Conservation (phyloP, 2,329 filamentous ascomycete species). For the Aspergillus sp. region DNA sequence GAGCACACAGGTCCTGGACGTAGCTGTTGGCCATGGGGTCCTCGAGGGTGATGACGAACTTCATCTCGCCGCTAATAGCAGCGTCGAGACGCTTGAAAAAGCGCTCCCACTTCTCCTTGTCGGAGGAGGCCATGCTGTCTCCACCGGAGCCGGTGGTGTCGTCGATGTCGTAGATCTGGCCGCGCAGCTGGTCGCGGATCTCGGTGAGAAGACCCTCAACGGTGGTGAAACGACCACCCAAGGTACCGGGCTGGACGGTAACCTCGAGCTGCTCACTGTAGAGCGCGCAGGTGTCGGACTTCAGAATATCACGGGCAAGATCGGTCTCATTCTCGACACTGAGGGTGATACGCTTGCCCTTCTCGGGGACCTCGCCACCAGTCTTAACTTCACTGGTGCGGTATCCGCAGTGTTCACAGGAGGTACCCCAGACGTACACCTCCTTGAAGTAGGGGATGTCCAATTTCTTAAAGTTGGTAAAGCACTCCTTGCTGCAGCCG, state of each 20-base stretch:
- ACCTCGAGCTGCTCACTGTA: constrained; percentile 85
- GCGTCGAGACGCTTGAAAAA: constrained; percentile 78
- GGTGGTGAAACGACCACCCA: constrained; percentile 95
- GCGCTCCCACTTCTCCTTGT: constrained; percentile 71
- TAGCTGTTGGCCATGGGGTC: constrained; percentile 93
- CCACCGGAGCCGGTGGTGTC: constrained; percentile 62
- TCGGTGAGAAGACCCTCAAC: constrained; percentile 92
- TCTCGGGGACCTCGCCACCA: constrained; percentile 83
- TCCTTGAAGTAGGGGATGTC: constrained; percentile 98
- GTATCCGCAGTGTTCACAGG: constrained; percentile 90
- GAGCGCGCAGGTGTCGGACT: constrained; percentile 88
- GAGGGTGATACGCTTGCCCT: constrained; percentile 81
- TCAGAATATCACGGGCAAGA: constrained; percentile 88
- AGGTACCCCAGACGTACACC: constrained; percentile 91
- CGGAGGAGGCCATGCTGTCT: constrained; percentile 70
- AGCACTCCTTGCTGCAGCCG: constrained; percentile 81
- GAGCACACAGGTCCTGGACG: constrained; percentile 79
- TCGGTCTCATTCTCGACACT: constrained; percentile 69
- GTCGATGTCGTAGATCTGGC: constrained; percentile 79
- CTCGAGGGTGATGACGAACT: constrained; percentile 79
- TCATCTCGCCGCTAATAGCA: constrained; percentile 76
- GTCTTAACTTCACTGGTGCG: constrained; percentile 97
- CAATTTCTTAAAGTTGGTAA: constrained; percentile 92
- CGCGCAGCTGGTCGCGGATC: constrained; percentile 83
- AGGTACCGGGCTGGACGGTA: constrained; percentile 85